Evolutionary conservation across 768 basidiomycete species (phyloP), one percentile per base, ranked within the genome.

Genomic region (Ramaria sp.): DNA sequence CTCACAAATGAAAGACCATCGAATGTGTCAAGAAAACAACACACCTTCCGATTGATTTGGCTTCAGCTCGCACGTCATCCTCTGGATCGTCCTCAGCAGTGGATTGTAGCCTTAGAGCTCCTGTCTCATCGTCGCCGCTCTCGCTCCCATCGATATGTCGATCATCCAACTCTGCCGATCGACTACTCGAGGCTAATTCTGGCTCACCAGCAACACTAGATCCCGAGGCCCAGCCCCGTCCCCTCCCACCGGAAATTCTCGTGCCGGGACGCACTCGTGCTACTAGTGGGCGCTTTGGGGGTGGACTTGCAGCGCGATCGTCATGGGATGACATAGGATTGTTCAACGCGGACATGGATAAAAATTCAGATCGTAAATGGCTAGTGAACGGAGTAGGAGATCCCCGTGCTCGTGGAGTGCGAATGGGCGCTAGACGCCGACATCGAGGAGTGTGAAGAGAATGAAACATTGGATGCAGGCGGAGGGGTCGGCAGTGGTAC

Each of bases 11-110:
- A n/a, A 33, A 54, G 12, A 52, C 63, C 34, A 59, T 54, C 30
- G 37, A 53, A 33, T 30, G 37, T 20, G 13, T 45, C 37, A 31
- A 31, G 22, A 59, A 50, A 19, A 19, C 17, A 49, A 64, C 69
- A 31, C 60, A 90, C 89, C 83, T 92, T 92, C 58, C 89, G 81
- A 67, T 85, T 84, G 88, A 85, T 72, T 89, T 91, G 11, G 90
- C 89, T 62, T 81, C 80, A 1, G 81, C 84, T 50, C 72, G 76
- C 53, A 81, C 77, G 31, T 75, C 69, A 27, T 69, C 64, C 7
- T 63, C 66, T 41, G 33, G 47, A 34, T 63, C 59, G 41, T 62
- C 59, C 20, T 54, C 19, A n/a, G 59, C 19, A 34, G 27, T 13
- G 17, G 34, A 20, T 15, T 43, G 49, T 11, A 27, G 24, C 41